Evolutionary conservation across 139 green algal genomes (phyloP), one percentile per base, ranked within the genome.

Genomic region (Tetradesmus obliquus): DNA sequence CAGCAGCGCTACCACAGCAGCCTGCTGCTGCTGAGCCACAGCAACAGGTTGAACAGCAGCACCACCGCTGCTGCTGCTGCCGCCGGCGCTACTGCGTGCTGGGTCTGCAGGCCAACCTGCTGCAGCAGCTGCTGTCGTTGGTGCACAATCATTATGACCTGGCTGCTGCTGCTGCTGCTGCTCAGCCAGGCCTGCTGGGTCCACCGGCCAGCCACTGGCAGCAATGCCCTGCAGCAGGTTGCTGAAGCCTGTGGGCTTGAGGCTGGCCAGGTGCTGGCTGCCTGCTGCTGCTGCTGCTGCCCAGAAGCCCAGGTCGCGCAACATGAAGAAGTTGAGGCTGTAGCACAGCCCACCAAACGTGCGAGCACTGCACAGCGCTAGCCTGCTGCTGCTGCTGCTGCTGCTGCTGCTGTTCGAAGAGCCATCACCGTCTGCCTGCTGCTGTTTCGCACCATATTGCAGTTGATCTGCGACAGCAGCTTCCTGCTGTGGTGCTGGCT

Each of bases 311-410:
- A 32, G 19, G 13, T 90, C 53, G 1, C 86, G 51, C 19, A 84
- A 53, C 86, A 90, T 83, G 86, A 84, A 90, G 86, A 84, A 90
- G 53, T 90, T 90, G 45, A 90, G 55, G 7, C 53, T 74, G 86
- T 74, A 90, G 45, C 53, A 84, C 20, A 90, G n/a, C 19, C 12
- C 58, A 57, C 71, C 86, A 54, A 90, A 45, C 45, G 71, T 90
- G 15, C 86, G 86, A 13, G 71, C 24, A 17, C 76, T 69, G 53
- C 86, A 84, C 3, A 15, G 12, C 53, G 55, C 32, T 13, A 90
- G 53, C 53, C 45, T 69, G 55, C 32, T 90, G n/a, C 17, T 53
- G 72, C 72, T 6, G 71, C 84, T 89, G 58, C 84, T 89, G 24
- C 32, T 82, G 66, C 69, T 90, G 66, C 53, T 90, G 51, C 51